Conservation (phyloP, 1,139 yeast species). For the Suhomyces kunorum region DNA sequence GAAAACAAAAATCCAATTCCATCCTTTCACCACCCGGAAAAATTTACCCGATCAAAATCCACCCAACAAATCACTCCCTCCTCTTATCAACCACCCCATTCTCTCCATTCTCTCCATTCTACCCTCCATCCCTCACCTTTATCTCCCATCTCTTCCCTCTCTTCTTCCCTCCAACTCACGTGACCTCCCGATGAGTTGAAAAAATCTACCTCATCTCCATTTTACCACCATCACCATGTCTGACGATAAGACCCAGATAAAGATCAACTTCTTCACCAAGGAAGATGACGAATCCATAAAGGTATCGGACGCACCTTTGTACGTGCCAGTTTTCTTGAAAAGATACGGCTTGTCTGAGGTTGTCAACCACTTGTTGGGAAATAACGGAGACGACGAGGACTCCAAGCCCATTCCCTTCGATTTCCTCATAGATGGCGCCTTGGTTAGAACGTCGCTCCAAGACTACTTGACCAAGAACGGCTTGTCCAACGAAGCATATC, state of each 20-base stretch:
- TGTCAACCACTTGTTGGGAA: conserved; percentile 78
- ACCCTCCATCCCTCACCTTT: too few species aligned
- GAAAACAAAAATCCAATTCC: too few species aligned
- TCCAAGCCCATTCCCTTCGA: conserved; percentile 84
- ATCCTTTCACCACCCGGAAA: too few species aligned
- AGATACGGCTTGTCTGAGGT: conserved; percentile 93
- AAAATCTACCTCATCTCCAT: conserved; percentile 12
- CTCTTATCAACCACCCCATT: too few species aligned
- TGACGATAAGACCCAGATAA: conserved; percentile 50
- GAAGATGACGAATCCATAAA: conserved; percentile 73
- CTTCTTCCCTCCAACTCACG: too few species aligned
- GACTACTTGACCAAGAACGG: conserved; percentile 78
- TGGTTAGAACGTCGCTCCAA: conserved; percentile 74
- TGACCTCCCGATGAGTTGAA: conserved; percentile 17
- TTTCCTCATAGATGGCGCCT: conserved; percentile 81
- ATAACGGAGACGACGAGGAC: conserved; percentile 34
- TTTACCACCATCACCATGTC: conserved; percentile 20
- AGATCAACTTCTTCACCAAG: conserved; percentile 81
- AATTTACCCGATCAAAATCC: too few species aligned
- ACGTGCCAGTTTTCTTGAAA: conserved; percentile 81
- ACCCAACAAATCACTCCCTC: too few species aligned
- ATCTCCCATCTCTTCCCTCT: too few species aligned
- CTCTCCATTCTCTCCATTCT: too few species aligned
- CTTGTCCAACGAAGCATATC: conserved; percentile 76
- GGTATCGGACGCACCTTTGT: conserved; percentile 81